Percentiles rank a stretch among this genome's conserved stretches.
Evolutionary conservation across 1,284 basidiomycete species (phyloP).

Genomic region (Fomitopsis betulina): DNA sequence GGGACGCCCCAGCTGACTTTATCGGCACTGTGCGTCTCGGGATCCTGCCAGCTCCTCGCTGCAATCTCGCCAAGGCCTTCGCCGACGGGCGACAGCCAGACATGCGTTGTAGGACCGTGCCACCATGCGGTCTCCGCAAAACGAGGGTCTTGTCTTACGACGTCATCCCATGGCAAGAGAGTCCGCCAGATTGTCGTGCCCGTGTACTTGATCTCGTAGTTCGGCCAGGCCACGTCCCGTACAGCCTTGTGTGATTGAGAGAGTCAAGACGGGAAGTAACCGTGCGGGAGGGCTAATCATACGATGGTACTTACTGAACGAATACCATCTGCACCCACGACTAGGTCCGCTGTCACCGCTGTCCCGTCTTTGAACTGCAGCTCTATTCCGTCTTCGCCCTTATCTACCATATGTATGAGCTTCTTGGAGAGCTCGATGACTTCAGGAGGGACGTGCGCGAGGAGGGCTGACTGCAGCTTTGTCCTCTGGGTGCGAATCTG

Average conservation of each 20-base stretch:
- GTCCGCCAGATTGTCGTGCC: neutral
- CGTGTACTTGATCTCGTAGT: neutral
- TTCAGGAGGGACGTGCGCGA: neutral
- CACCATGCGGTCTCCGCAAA: neutral
- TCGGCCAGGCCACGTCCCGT: neutral
- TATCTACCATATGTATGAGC: neutral
- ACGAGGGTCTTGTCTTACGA: neutral
- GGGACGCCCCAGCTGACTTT: neutral
- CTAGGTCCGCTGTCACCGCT: neutral
- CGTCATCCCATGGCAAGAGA: neutral
- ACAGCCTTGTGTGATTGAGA: neutral
- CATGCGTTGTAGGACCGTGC: neutral
- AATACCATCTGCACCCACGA: neutral
- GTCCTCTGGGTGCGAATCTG: neutral
- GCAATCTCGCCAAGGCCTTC: neutral
- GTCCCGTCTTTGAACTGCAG: neutral
- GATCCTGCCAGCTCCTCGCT: neutral
- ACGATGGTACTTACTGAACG: neutral
- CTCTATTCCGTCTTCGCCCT: neutral
- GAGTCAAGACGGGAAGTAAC: too few species aligned
- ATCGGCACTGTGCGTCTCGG: neutral
- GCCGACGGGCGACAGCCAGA: neutral
- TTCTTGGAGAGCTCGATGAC: neutral
- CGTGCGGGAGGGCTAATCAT: neutral
- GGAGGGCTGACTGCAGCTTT: neutral